Evolutionary conservation across 306 rosid species (phyloP).

Genomic region (Carpinus viminea): DNA sequence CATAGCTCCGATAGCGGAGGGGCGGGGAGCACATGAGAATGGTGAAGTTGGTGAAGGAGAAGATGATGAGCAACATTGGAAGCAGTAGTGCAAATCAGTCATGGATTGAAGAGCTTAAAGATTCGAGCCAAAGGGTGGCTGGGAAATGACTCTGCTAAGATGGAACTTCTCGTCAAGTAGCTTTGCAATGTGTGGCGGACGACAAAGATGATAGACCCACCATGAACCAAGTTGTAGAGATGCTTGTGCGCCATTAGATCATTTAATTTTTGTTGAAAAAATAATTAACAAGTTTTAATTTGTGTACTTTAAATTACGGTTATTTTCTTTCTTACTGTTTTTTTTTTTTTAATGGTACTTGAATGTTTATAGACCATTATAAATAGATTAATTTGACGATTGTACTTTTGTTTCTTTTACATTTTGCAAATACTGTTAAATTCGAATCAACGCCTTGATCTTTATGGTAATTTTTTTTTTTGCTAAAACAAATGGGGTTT

Average conservation of each 20-base stretch:
- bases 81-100: neutral
- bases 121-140: neutral
- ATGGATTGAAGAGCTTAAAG: slow-evolving; percentile 24
- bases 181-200: slow-evolving; percentile 38
- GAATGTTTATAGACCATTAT: no score
- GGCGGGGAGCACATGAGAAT: slow-evolving; percentile 24
- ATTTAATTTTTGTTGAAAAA: neutral
- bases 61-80: neutral
- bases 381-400: no score
- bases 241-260: slow-evolving; percentile 1
- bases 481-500: no score
- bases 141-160: slow-evolving; percentile 8
- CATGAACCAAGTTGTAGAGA: slow-evolving; percentile 35
- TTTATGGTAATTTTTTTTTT: no score
- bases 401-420: no score
- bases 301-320: neutral
- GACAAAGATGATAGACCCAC: slow-evolving; percentile 28
- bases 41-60: slow-evolving; percentile 22
- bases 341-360: no score
- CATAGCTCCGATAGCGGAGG: neutral
- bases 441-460: no score
- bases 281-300: neutral
- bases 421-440: no score
- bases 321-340: no score
- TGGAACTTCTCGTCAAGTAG: slow-evolving; percentile 24